Base-by-base conservation (phyloP, 1,139 yeast genomes). In the Debaryomyces subglobosus region DNA sequence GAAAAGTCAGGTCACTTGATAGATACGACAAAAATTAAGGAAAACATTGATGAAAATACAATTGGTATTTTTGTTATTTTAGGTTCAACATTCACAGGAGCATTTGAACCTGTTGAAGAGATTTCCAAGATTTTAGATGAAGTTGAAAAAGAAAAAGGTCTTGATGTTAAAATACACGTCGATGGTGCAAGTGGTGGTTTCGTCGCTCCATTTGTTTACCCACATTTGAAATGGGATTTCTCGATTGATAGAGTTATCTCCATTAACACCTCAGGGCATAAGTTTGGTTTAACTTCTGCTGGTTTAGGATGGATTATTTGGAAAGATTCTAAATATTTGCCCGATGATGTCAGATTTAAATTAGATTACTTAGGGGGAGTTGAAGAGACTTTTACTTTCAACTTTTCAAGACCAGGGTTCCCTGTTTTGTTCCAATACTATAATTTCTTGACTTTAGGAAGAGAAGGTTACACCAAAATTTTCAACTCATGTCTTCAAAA, bases 161-260 rank as follows among this genome's bases (percentile, higher is more conserved):
- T 74, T 52, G 80, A 79, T 59, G 70, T 89, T 46, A 90, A 95
- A 48, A 90, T 91, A 62, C 97, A 91, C 63, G 95, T 91, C 35
- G 97, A 91, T 66, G 97, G 95, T 55, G 97, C 97, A 1, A 82
- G 91, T 39, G 97, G 97, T 49, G 97, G 87, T 1, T 83, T 91
- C 63, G 81, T 89, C 34, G 96, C 96, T 2, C 96, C 97, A 16
- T 88, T 91, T 62, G 68, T 84, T 25, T 86, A 78, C 64, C 96
- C 96, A 5, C 79, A 84, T 27, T 74, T 85, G 56, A 77, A 77
- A 54, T 91, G 97, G 97, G 97, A 90, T 67, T 91, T 91, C 69
- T 71, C 83, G 48, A 65, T 87, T 45, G 81, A 82, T 30, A 79
- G 97, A 53, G 97, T 91, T 44, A 84, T 80, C 55, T 84, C 92